Evolutionary conservation across 2,329 filamentous ascomycete species (phyloP).

Genomic region (Pyricularia grisea): DNA sequence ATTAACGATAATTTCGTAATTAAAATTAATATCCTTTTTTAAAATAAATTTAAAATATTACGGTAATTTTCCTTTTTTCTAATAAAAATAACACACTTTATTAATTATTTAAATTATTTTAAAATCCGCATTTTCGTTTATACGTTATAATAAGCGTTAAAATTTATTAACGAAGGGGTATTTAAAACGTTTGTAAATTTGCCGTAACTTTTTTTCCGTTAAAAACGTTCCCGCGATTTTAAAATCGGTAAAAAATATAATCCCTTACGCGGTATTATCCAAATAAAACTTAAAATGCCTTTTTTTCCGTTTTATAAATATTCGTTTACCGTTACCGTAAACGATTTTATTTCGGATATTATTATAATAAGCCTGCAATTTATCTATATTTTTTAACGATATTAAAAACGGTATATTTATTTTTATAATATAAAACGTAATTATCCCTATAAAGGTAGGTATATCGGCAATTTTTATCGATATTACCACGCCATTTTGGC

Average conservation of each 20-base stretch:
- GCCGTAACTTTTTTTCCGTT: background rate
- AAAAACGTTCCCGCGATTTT: background rate
- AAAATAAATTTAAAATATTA: background rate
- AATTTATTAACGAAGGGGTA: background rate
- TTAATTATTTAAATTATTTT: background rate
- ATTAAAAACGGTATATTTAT: no score
- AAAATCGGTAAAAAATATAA: background rate
- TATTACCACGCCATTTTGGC: no score
- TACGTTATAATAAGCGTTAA: background rate
- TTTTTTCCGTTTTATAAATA: background rate
- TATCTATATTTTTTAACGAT: background rate
- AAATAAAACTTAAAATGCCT: background rate
- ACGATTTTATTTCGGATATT: background rate
- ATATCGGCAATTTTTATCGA: no score
- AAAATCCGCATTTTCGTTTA: background rate
- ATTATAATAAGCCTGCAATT: background rate
- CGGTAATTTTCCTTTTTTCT: background rate
- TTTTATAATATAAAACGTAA: no score
- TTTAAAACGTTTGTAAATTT: background rate
- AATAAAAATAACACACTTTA: background rate
- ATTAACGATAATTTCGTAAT: no score
- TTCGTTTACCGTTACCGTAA: background rate
- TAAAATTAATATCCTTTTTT: no score
- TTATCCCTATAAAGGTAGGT: no score
- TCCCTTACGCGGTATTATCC: background rate